phyloP scores from a whole-genome alignment of 441 rosid genomes.

The Macaranga tanarius region DNA sequence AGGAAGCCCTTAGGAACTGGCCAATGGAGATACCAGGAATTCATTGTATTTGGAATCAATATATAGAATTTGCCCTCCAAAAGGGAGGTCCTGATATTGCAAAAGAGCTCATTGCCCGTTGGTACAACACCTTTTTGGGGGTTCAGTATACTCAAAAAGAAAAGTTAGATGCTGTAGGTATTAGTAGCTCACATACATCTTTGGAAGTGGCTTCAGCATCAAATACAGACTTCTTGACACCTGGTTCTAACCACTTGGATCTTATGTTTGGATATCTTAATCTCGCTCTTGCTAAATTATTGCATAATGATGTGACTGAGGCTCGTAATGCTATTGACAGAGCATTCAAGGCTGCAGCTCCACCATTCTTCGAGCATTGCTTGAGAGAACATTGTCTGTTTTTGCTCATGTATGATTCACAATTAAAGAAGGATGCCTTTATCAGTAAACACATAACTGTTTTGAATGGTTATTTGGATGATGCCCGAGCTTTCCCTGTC shows the following conservation, averaged over 20 bases:
- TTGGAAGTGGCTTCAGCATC: conserved; percentile 34
- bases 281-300: conserved; percentile 57
- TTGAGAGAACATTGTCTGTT: conserved; percentile 72
- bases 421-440: conserved; percentile 35
- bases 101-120: conserved; percentile 57
- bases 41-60: conserved; percentile 94
- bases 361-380: conserved; percentile 48
- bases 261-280: conserved; percentile 73
- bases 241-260: conserved; percentile 44
- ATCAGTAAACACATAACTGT: conserved; percentile 44
- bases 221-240: conserved; percentile 29
- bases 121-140: conserved; percentile 61
- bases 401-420: conserved; percentile 40
- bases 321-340: conserved; percentile 55
- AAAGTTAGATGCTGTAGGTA: conserved; percentile 25
- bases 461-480: conserved; percentile 55
- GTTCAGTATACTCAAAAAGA: conserved; percentile 30
- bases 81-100: conserved; percentile 49
- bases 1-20: conserved; percentile 66
- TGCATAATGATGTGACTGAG: conserved; percentile 52
- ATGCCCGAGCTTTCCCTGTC: conserved; percentile 37
- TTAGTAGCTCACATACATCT: conserved; percentile 25
- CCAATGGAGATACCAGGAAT: conserved; percentile 65
- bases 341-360: conserved; percentile 56
- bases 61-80: conserved; percentile 63